Conservation (phyloP, 1,284 basidiomycete species). For the Pholiota adiposa region DNA sequence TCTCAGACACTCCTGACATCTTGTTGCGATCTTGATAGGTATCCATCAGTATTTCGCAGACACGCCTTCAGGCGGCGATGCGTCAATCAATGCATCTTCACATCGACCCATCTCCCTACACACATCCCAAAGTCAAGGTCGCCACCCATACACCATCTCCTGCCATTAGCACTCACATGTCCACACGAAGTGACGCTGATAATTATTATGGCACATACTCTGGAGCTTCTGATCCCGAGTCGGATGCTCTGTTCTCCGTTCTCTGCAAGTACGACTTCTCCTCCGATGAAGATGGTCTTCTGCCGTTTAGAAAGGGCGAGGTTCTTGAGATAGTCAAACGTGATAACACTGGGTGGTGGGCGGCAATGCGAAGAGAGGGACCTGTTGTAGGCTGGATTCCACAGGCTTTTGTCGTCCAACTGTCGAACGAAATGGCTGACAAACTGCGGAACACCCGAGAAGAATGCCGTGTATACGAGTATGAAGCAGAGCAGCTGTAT, state of each 20-base stretch:
- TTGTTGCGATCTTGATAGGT: constrained; percentile 3
- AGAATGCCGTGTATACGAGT: constrained; percentile 49
- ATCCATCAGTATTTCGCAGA: constrained; percentile 24
- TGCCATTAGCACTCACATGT: constrained; percentile 8
- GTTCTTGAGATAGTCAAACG: constrained; percentile 67
- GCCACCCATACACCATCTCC: constrained; percentile 17
- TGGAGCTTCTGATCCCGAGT: constrained; percentile 24
- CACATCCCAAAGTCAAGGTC: constrained; percentile 14
- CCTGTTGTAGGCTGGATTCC: constrained; percentile 75
- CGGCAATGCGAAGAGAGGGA: constrained; percentile 60
- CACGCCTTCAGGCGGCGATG: constrained; percentile 28
- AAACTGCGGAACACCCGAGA: constrained; percentile 43
- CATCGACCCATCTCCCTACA: constrained; percentile 50
- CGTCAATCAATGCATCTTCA: constrained; percentile 52
- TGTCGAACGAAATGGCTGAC: constrained; percentile 50
- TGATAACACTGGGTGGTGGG: constrained; percentile 82
- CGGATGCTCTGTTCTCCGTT: constrained; percentile 46
- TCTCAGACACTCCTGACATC: background rate
- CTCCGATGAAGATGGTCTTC: constrained; percentile 61
- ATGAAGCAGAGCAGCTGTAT: constrained; percentile 49
- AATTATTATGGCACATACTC: background rate
- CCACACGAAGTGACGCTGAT: constrained; percentile 2
- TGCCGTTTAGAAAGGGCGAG: constrained; percentile 67
- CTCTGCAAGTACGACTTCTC: constrained; percentile 70
- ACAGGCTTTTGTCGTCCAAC: constrained; percentile 52